Conservation (phyloP, 257 asterid species). For the Osmanthus fragrans region DNA sequence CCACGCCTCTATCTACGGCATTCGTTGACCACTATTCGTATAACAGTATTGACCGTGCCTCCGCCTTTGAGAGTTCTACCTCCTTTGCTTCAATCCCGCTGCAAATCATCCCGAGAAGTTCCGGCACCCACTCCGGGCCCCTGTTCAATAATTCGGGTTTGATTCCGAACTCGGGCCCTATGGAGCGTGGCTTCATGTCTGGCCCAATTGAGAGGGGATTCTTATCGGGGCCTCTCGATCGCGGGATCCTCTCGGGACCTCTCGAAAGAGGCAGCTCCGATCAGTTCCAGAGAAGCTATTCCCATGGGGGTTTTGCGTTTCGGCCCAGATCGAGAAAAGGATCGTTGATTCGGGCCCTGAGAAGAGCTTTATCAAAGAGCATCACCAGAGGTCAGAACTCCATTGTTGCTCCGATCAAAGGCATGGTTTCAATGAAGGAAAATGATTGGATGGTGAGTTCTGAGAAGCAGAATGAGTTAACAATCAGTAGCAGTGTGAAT, state of each 20-base stretch:
- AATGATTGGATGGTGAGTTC: conserved; percentile 55
- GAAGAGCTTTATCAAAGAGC: conserved; percentile 73
- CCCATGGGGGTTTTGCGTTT: conserved; percentile 77
- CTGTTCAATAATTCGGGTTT: conserved; percentile 42
- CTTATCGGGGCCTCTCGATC: conserved; percentile 80
- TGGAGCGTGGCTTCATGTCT: conserved; percentile 79
- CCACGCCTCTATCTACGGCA: conserved; percentile 89
- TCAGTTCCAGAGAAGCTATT: conserved; percentile 77
- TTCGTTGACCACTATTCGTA: conserved; percentile 57
- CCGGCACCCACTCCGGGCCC: conserved; percentile 61
- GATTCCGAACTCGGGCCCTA: conserved; percentile 57
- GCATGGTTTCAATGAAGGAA: conserved; percentile 59
- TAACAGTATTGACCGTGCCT: conserved; percentile 65
- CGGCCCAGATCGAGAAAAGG: conserved; percentile 59
- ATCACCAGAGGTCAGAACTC: conserved; percentile 76
- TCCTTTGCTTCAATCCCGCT: conserved; percentile 86
- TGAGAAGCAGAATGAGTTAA: conserved; percentile 77
- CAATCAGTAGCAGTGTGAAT: conserved; percentile 65
- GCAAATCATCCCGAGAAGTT: conserved; percentile 73
- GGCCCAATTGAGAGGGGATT: conserved; percentile 84
- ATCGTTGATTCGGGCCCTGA: conserved; percentile 60
- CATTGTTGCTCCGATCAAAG: conserved; percentile 83
- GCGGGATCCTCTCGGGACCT: conserved; percentile 72
- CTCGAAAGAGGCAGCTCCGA: conserved; percentile 59
- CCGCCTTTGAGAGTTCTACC: conserved; percentile 86